These are phyloP conservation scores for Phytophthora brassicae DNA, from an alignment of 352 stramenopile genomes.

Conservation along the genomic window DNA sequence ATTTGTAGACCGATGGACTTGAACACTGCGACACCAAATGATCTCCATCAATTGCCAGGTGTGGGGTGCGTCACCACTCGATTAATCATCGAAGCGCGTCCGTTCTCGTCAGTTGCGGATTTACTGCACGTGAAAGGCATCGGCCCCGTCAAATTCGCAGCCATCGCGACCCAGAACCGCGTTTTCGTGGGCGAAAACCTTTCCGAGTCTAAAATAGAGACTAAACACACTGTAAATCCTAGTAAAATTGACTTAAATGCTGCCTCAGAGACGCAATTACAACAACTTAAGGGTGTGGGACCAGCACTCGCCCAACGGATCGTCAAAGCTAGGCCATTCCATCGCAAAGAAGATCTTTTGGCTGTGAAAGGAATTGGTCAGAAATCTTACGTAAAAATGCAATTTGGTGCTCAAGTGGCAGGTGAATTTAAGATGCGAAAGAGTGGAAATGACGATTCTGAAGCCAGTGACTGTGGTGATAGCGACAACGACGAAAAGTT, in stretches of 20 bases:
- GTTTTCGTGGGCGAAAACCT: conserved; percentile 28
- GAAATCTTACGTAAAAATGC: conserved; percentile 46
- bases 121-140: conserved; percentile 51
- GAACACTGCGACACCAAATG: conserved; percentile 26
- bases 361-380: conserved; percentile 48
- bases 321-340: conserved; percentile 46
- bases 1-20: conserved; percentile 35
- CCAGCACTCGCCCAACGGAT: conserved; percentile 45
- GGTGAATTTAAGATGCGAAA: conserved; percentile 9
- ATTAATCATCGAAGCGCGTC: conserved; percentile 45
- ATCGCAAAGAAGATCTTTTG: conserved; percentile 49
- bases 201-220: not conserved
- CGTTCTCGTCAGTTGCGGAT: conserved; percentile 41
- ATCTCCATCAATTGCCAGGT: conserved; percentile 46
- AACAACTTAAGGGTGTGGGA: conserved; percentile 45
- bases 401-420: conserved; percentile 22
- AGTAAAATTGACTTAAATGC: conserved; percentile 50
- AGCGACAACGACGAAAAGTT: conserved; percentile 17
- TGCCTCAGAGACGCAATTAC: conserved; percentile 39
- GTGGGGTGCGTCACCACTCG: conserved; percentile 42
- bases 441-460: not conserved
- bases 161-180: conserved; percentile 20
- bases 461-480: not conserved
- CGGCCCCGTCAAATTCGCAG: conserved; percentile 37
- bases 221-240: conserved; percentile 8